phyloP scores from a whole-genome alignment of 495 filamentous ascomycete genomes.

The Aspergillus bertholletiae region DNA sequence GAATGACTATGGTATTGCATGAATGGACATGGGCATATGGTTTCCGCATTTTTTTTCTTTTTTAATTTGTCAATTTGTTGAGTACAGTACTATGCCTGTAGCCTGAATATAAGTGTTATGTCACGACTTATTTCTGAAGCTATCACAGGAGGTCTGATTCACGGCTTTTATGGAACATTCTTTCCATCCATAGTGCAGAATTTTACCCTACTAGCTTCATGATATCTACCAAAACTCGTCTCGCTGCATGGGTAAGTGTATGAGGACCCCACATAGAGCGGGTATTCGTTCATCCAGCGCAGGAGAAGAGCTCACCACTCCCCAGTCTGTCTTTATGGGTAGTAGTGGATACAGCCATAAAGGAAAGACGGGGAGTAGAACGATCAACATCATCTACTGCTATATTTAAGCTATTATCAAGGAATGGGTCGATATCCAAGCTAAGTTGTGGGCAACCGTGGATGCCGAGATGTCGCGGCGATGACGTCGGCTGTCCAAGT shows the following conservation, averaged over 20 bases:
- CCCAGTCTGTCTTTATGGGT: no score
- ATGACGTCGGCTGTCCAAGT: background rate
- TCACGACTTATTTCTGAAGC: background rate
- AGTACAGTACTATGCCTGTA: background rate
- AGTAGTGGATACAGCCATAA: no score
- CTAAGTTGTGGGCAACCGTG: background rate
- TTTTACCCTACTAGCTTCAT: no score
- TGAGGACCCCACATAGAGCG: background rate
- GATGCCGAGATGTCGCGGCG: background rate
- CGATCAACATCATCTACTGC: no score
- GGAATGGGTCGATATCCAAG: no score
- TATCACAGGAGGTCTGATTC: background rate
- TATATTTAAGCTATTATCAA: no score
- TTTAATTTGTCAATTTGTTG: background rate
- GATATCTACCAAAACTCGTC: no score
- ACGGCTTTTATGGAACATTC: background rate
- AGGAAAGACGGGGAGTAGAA: no score
- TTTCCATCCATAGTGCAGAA: no score
- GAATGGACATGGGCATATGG: background rate
- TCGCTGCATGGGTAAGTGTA: background rate
- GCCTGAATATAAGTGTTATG: background rate
- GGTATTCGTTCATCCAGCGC: background rate
- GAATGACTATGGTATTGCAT: background rate
- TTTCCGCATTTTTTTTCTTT: background rate
- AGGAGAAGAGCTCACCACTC: no score